Conservation (phyloP, 1,139 yeast species). For the Protomyces lactucae-debilis region DNA sequence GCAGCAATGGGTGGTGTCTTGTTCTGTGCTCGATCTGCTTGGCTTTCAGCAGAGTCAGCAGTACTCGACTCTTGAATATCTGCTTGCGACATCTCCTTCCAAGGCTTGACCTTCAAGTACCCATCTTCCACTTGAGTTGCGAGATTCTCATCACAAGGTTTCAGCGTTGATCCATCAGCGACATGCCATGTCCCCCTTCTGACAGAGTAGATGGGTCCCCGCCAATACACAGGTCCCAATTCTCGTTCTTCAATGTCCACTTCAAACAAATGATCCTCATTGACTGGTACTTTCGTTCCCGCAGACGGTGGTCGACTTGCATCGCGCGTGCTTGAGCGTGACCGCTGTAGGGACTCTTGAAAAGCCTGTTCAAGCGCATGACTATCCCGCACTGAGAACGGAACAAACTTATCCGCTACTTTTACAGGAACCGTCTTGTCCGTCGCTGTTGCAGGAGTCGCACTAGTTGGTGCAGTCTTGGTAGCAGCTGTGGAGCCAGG, state of each 20-base stretch:
- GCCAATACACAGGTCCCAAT: constrained; percentile 76
- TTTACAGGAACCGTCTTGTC: not conserved
- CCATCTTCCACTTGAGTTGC: constrained; percentile 59
- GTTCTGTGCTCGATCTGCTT: constrained; percentile 1
- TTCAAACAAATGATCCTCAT: constrained; percentile 73
- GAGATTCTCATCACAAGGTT: constrained; percentile 53
- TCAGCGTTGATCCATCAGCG: constrained; percentile 45
- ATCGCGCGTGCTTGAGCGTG: not conserved
- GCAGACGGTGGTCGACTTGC: not conserved
- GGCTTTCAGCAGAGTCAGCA: not conserved
- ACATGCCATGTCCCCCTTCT: constrained; percentile 84
- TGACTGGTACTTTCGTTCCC: constrained; percentile 50
- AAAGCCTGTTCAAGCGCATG: constrained; percentile 14
- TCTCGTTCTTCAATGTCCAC: constrained; percentile 57
- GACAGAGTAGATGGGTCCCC: constrained; percentile 78
- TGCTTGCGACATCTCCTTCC: constrained; percentile 5
- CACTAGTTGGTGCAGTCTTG: constrained; percentile 52
- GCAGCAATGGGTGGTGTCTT: not conserved
- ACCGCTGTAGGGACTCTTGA: not conserved
- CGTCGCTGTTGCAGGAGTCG: constrained; percentile 4
- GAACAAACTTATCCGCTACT: constrained; percentile 17
- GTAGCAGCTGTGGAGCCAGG: constrained; percentile 47
- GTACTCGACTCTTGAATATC: not conserved
- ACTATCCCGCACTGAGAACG: constrained; percentile 8
- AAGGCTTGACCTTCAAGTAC: constrained; percentile 43